Evolutionary conservation across 2,329 filamentous ascomycete species (phyloP), one percentile per base, ranked within the genome.

Genomic region (Aspergillus sp.): DNA sequence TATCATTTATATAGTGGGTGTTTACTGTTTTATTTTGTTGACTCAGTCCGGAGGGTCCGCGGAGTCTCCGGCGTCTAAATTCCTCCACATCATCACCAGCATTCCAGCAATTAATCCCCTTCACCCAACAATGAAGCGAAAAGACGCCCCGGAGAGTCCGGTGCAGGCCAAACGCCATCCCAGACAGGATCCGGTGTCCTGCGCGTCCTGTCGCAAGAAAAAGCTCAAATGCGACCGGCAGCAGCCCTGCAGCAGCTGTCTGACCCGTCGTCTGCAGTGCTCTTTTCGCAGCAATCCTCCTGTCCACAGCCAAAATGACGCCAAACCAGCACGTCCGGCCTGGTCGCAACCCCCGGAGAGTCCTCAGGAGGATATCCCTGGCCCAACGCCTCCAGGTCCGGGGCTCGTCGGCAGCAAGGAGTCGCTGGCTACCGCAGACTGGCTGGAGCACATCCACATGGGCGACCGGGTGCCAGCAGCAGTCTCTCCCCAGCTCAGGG

Each of bases 141-240:
- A 61, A 49, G 13, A 47, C 2, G 20, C 22, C 3, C 7, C 52
- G 2, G 50, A 58, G 4, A 11, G 22, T 2, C 2, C 24, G 8
- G 49, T 62, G 2, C 6, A 39, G 4, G 56, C 53, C n/a, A 70
- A 67, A 49, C 63, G 62, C 6, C 41, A 57, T 22, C 60, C 61
- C 8, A 51, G 73, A 42, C 73, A 76, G 58, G 72, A 75, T 15
- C 75, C 75, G 0, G 73, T 77, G 1, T 77, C 75, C 0, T 77
- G 75, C 49, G 69, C 71, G 12, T 74, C 68, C 8, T 77, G 75
- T 52, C 68, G 74, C 3, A 64, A 66, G 60, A 73, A 74, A 61
- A 76, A 83, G 75, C 79, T 84, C 39, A 84, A 82, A 72, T 84
- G 82, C 66, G 79, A 83, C 64, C 78, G 81, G 3, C 76, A 76